A percentile compares a stretch with the other conserved stretches of the same genome.
phyloP scores from a whole-genome alignment of 1,139 yeast species.

The Trichomonascaceae sp. region DNA sequence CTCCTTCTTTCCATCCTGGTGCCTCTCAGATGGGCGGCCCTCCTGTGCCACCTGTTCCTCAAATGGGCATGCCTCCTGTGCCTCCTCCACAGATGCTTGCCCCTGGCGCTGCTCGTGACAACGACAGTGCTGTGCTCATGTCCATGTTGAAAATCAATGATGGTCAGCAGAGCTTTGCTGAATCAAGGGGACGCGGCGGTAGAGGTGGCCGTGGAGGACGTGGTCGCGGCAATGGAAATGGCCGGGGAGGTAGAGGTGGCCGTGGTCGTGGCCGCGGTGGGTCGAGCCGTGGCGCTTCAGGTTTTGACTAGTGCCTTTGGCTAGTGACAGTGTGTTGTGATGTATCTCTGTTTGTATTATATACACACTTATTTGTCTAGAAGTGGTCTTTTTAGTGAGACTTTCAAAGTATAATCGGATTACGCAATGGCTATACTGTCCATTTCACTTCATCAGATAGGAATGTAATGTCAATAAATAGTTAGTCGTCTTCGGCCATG shows the following conservation, averaged over 20 bases:
- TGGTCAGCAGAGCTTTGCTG: slow-evolving; percentile 7
- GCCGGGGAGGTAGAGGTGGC: slow-evolving; percentile 3
- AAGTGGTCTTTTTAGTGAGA: background rate
- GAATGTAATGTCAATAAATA: slow-evolving; percentile 2
- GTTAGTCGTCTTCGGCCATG: slow-evolving; percentile 17
- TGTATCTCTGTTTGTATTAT: slow-evolving; percentile 1
- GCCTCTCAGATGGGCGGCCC: no score
- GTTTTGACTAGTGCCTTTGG: no score
- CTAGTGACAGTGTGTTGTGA: no score
- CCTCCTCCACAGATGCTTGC: slow-evolving; percentile 7
- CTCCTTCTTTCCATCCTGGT: no score
- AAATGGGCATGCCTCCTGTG: slow-evolving; percentile 18
- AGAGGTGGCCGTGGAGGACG: slow-evolving; percentile 18
- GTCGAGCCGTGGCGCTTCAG: background rate
- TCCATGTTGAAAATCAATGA: slow-evolving; percentile 15
- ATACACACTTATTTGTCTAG: slow-evolving; percentile 1
- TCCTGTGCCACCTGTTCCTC: slow-evolving; percentile 22
- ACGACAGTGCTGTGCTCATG: slow-evolving; percentile 21
- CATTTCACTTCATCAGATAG: background rate
- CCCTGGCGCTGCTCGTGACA: slow-evolving; percentile 7
- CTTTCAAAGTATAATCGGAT: no score
- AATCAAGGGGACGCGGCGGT: slow-evolving; percentile 19
- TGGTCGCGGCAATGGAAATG: no score
- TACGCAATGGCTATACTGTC: background rate
- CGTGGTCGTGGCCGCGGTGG: slow-evolving; percentile 4